A percentile compares a stretch with the other conserved stretches of the same genome.
Evolutionary conservation across 331 rosid species (phyloP).

Genomic region (Pyracantha coccinea): DNA sequence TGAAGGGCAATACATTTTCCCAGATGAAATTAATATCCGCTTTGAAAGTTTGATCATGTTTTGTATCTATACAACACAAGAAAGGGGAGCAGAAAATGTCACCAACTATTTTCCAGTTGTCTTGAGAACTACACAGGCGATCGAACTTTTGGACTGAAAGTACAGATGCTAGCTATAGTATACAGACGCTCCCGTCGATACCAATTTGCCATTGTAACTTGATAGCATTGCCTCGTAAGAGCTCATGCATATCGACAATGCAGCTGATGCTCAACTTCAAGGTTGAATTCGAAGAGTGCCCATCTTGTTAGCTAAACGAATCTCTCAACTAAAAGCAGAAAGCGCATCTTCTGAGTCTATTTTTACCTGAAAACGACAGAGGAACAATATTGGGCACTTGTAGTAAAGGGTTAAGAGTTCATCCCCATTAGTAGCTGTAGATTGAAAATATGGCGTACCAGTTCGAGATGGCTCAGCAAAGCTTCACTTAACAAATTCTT

Average conservation of each 20-base stretch:
- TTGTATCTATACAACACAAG: not conserved
- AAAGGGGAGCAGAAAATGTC: not conserved
- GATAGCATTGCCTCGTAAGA: not conserved
- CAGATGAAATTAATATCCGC: not conserved
- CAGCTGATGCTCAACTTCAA: not conserved
- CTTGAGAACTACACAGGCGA: not conserved
- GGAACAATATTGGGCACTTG: not conserved
- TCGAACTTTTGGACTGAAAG: not conserved
- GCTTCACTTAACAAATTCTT: conserved; percentile 53
- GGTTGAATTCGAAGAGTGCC: not conserved
- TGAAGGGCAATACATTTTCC: not conserved
- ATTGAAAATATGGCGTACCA: conserved; percentile 31
- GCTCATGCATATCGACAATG: not conserved
- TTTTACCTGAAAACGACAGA: conserved; percentile 45
- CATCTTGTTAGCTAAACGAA: not conserved
- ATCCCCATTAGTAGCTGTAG: not conserved
- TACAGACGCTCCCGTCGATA: not conserved
- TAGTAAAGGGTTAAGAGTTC: not conserved
- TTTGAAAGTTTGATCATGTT: not conserved
- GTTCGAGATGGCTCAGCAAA: conserved; percentile 54
- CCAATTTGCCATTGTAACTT: not conserved
- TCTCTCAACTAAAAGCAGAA: conserved; percentile 19
- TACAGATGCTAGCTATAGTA: not conserved
- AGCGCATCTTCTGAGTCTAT: conserved; percentile 63
- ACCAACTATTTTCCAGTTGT: not conserved